Evolutionary conservation across 2,329 filamentous ascomycete genomes (phyloP).

Genomic region (Ophiostoma ulmi): DNA sequence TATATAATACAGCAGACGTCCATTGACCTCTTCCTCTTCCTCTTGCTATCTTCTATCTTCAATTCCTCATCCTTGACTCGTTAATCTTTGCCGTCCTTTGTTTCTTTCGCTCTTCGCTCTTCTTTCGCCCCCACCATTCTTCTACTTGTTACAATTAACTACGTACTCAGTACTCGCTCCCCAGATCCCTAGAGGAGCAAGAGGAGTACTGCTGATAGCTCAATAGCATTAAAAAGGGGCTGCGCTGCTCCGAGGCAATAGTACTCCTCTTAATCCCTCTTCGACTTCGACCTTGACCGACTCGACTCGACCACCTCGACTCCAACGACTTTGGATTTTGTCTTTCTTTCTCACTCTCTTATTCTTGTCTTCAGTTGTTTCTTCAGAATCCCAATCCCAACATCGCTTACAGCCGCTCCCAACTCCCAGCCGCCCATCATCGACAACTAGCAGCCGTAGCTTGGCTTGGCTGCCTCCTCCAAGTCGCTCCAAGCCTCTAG

Average conservation of each 20-base stretch:
- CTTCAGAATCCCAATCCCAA: neutral
- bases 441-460: constrained; percentile 10
- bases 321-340: neutral
- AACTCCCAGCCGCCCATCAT: neutral
- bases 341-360: neutral
- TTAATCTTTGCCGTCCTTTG: neutral
- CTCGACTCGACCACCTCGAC: neutral
- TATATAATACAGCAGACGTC: constrained; percentile 5
- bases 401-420: constrained; percentile 1
- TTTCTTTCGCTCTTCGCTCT: neutral
- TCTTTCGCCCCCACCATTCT: constrained; percentile 10
- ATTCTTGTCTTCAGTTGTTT: neutral
- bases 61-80: neutral
- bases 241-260: constrained; percentile 8
- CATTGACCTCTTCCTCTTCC: neutral
- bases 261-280: neutral
- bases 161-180: neutral
- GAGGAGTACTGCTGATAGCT: neutral
- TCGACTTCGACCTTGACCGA: neutral
- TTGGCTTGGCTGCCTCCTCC: neutral
- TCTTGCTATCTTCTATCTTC: neutral
- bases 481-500: neutral
- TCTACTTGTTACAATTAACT: constrained; percentile 13
- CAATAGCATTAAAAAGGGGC: constrained; percentile 8
- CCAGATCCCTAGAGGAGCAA: neutral